phyloP scores from a whole-genome alignment of 345 rosid genomes.

The Syzygium aqueum region DNA sequence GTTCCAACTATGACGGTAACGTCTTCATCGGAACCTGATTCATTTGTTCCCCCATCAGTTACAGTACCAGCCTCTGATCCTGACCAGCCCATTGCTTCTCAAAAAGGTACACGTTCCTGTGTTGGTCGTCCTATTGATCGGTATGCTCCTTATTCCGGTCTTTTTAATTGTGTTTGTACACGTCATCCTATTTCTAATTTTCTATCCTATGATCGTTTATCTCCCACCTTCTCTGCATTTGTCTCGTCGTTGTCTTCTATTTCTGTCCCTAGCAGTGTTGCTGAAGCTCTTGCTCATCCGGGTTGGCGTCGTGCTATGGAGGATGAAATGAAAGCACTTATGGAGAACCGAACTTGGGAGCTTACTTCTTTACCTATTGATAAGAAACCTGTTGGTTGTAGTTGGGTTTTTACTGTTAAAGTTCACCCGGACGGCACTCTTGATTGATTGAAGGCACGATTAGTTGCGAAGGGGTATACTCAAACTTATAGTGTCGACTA shows the following conservation, averaged over 20 bases:
- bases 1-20: no score
- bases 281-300: not conserved
- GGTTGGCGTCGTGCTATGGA: not conserved
- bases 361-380: not conserved
- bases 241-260: no score
- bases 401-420: no score
- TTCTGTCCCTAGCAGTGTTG: not conserved
- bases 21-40: no score
- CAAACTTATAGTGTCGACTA: no score
- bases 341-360: not conserved
- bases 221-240: not conserved
- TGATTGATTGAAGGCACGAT: no score
- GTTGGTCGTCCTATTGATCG: not conserved
- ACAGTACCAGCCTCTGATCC: fast-evolving
- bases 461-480: no score
- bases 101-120: not conserved
- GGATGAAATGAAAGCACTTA: not conserved
- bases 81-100: not conserved
- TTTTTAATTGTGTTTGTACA: not conserved
- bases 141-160: not conserved
- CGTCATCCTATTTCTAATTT: not conserved
- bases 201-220: not conserved
- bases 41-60: not conserved
- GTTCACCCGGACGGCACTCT: no score
- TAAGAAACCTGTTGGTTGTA: not conserved